Base-by-base conservation (phyloP, 495 filamentous ascomycete species). In the Aspergillus leporis region DNA sequence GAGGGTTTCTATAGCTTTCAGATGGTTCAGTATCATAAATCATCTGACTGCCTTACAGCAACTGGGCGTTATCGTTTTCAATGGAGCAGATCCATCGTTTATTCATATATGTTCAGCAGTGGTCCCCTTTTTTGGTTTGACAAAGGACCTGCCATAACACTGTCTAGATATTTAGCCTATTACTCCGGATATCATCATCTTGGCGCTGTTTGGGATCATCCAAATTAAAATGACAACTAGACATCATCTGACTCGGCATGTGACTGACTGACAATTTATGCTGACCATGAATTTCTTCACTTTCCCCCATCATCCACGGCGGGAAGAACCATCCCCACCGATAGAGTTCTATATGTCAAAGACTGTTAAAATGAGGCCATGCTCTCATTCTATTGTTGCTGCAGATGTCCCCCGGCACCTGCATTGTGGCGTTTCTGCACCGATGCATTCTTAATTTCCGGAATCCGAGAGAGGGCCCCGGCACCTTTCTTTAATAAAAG, bases 361-460 rank as follows among this genome's bases (percentile, higher is more conserved):
- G 2, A 19, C 16, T 12, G 14, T 7, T 9, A 3, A 4, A 18
- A 45, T 45, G 6, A 45, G 3, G 18, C 41, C 14, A 18, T 7
- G n/a, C 3, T 9, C 25, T 28, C 10, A 36, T 36, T 36, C 9
- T 36, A 14, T 12, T 40, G 36, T 12, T 40, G 12, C 36, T 45
- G 41, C 5, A 45, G 16, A 45, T 3, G 9, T 18, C 18, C 41
- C n/a, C 41, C 41, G 2, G 5, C 41, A 21, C 41, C 18, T 45
- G 41, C 41, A 19, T 36, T 45, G 41, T 45, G n/a, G 41, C 41
- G 41, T 45, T 14, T 45, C 41, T n/a, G 41, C 41, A 45, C 41
- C 16, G n/a, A 45, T 19, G 41, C 41, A 36, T 36, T 19, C 41
- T 28, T 28, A 28, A 45, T 45, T 19, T 45, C 41, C 41, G n/a